A percentile compares a stretch with the other conserved stretches of the same genome.
These are phyloP conservation scores for Martiniozyma asiatica DNA, from an alignment of 1,139 yeast species.

Conservation along the genomic window DNA sequence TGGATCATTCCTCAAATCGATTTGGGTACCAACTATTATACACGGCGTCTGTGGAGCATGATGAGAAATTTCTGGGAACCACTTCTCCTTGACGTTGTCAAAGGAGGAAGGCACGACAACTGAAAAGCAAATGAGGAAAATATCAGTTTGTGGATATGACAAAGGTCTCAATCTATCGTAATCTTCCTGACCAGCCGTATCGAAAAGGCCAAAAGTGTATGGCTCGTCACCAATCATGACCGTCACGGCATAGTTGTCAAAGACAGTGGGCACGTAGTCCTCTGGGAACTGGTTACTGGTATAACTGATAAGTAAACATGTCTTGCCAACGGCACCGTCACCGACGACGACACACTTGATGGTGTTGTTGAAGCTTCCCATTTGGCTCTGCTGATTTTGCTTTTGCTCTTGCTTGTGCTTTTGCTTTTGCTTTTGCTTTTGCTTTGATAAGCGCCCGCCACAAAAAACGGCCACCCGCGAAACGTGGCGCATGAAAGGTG, in stretches of 20 bases:
- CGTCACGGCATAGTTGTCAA: slow-evolving; percentile 95
- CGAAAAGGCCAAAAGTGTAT: slow-evolving; percentile 87
- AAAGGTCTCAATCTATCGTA: slow-evolving; percentile 94
- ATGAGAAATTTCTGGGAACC: slow-evolving; percentile 98
- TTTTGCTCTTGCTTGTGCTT: too few relatives aligned
- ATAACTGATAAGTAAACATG: slow-evolving; percentile 81
- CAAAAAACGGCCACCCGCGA: not conserved
- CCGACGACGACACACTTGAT: slow-evolving; percentile 96
- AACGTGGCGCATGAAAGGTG: not conserved
- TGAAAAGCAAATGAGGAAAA: slow-evolving; percentile 86
- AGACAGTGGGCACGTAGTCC: slow-evolving; percentile 82
- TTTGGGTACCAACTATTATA: slow-evolving; percentile 90
- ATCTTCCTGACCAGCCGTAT: slow-evolving; percentile 99
- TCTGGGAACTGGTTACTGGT: slow-evolving; percentile 83
- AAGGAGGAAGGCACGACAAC: slow-evolving; percentile 96
- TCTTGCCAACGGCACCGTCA: slow-evolving; percentile 96
- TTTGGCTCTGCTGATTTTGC: too few relatives aligned
- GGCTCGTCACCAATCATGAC: slow-evolving; percentile 99
- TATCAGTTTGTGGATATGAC: slow-evolving; percentile 94
- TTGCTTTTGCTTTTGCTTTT: too few relatives aligned
- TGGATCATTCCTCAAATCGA: slow-evolving; percentile 88
- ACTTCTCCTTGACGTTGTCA: slow-evolving; percentile 93
- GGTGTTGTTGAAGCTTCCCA: slow-evolving; percentile 27
- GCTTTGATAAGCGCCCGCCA: too few relatives aligned
- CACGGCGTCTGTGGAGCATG: slow-evolving; percentile 98